A percentile compares a stretch with the other conserved stretches of the same genome.
These are phyloP conservation scores for Physocladia obscura DNA, from an alignment of 192 early-diverging fungal genomes.

Conservation along the genomic window DNA sequence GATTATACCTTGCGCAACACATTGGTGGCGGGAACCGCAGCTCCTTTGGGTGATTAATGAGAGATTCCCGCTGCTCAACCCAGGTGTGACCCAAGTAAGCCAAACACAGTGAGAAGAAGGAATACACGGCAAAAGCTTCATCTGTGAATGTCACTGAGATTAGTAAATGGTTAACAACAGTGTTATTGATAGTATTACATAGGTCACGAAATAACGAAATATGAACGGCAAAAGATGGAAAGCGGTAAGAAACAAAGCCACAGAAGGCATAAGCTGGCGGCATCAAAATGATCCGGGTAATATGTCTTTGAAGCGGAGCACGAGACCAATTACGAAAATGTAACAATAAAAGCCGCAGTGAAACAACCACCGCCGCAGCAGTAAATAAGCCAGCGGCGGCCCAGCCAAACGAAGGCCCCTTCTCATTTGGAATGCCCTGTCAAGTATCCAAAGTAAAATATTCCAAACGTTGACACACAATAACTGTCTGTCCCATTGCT, in stretches of 20 bases:
- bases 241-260: conserved; percentile 66
- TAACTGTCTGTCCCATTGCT: no score
- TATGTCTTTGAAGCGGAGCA: conserved; percentile 24
- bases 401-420: no score
- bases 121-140: conserved; percentile 59
- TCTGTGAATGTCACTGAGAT: not conserved
- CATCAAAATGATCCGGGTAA: conserved; percentile 60
- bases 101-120: conserved; percentile 69
- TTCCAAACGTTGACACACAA: no score
- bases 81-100: conserved; percentile 58
- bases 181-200: no score
- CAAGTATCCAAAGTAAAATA: no score
- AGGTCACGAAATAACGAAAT: conserved; percentile 63
- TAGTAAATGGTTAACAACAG: no score
- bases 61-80: conserved; percentile 42
- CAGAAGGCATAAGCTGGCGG: conserved; percentile 69
- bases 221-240: conserved; percentile 63
- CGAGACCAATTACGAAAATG: conserved; percentile 28
- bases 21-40: conserved; percentile 58
- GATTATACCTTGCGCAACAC: conserved; percentile 62
- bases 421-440: no score
- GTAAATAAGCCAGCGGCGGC: conserved; percentile 24
- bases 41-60: conserved; percentile 17
- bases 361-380: conserved; percentile 8
- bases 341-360: conserved; percentile 5